These are phyloP conservation scores for Leccinum disarticulatum DNA, from an alignment of 768 basidiomycete genomes.

Conservation along the genomic window DNA sequence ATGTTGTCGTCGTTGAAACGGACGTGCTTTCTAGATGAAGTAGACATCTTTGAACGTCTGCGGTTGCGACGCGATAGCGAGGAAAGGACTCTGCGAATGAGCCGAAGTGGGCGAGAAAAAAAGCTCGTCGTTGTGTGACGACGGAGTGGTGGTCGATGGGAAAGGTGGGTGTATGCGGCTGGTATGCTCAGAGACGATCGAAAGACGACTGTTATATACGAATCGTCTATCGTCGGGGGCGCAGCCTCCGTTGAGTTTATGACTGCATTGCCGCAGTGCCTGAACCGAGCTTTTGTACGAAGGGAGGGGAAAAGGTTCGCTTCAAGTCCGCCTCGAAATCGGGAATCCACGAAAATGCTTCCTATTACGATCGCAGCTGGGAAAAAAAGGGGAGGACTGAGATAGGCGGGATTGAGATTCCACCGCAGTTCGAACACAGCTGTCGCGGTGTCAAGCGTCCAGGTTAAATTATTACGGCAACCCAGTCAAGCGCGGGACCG, in stretches of 20 bases:
- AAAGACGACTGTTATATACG: slow-evolving; percentile 18
- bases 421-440: slow-evolving; percentile 3
- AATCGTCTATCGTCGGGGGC: slow-evolving; percentile 19
- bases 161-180: not conserved
- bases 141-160: not conserved
- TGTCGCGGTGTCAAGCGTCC: slow-evolving; percentile 21
- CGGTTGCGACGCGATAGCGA: slow-evolving; percentile 11
- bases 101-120: slow-evolving; percentile 8
- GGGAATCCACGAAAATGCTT: slow-evolving; percentile 16
- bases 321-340: slow-evolving; percentile 2
- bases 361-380: slow-evolving; percentile 14
- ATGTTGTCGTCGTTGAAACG: slow-evolving; percentile 34
- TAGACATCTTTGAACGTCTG: slow-evolving; percentile 21
- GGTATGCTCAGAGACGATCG: slow-evolving; percentile 3
- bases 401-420: not conserved
- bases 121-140: slow-evolving; percentile 2
- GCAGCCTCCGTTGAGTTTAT: slow-evolving; percentile 25
- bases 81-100: slow-evolving; percentile 11
- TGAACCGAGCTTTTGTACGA: not conserved
- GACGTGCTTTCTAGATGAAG: slow-evolving; percentile 23
- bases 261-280: slow-evolving; percentile 30
- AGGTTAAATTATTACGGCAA: slow-evolving; percentile 2
- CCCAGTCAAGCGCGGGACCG: slow-evolving; percentile 10
- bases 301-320: slow-evolving; percentile 3
- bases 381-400: not conserved